phyloP scores from a whole-genome alignment of 2,329 filamentous ascomycete genomes.

The Colletotrichum plurivorum region DNA sequence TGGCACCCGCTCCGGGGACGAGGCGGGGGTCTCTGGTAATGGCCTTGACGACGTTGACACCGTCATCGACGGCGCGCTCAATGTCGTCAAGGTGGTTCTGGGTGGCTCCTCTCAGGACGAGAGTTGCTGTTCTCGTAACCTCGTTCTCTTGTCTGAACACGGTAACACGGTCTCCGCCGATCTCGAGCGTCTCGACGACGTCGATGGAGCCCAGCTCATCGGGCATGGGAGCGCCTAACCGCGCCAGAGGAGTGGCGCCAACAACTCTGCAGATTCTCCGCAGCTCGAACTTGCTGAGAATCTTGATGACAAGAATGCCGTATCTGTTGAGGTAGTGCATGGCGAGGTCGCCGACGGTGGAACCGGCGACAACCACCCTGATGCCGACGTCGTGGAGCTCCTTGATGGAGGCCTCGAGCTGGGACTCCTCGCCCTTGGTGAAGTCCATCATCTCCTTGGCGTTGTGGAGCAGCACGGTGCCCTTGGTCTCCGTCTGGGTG shows the following conservation, averaged over 20 bases:
- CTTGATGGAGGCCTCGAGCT: constrained; percentile 93
- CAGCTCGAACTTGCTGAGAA: constrained; percentile 98
- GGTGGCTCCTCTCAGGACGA: constrained; percentile 94
- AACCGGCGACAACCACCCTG: constrained; percentile 91
- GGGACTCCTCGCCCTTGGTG: constrained; percentile 94
- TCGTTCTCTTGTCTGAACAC: constrained; percentile 98
- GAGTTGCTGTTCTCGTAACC: constrained; percentile 90
- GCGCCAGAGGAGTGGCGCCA: constrained; percentile 94
- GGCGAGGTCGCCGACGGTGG: constrained; percentile 91
- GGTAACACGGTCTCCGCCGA: constrained; percentile 97
- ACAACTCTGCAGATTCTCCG: constrained; percentile 95
- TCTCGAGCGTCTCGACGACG: constrained; percentile 96
- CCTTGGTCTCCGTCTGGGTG: constrained; percentile 98
- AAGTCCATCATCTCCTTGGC: constrained; percentile 99
- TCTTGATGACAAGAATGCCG: constrained; percentile 95
- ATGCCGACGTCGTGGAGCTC: constrained; percentile 95
- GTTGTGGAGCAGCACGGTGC: constrained; percentile 95
- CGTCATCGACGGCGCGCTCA: constrained; percentile 96
- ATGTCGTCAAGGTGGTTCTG: constrained; percentile 99
- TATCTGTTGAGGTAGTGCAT: constrained; percentile 98
- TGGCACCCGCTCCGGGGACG: constrained; percentile 93
- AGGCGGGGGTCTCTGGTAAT: constrained; percentile 94
- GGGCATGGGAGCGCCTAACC: constrained; percentile 98
- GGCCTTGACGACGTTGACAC: constrained; percentile 98
- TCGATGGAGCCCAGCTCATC: constrained; percentile 98